Percentiles rank a stretch among this genome's conserved stretches.
Evolutionary conservation across 1,284 basidiomycete genomes (phyloP).

Genomic region (Cutaneotrichosporon cutaneum): DNA sequence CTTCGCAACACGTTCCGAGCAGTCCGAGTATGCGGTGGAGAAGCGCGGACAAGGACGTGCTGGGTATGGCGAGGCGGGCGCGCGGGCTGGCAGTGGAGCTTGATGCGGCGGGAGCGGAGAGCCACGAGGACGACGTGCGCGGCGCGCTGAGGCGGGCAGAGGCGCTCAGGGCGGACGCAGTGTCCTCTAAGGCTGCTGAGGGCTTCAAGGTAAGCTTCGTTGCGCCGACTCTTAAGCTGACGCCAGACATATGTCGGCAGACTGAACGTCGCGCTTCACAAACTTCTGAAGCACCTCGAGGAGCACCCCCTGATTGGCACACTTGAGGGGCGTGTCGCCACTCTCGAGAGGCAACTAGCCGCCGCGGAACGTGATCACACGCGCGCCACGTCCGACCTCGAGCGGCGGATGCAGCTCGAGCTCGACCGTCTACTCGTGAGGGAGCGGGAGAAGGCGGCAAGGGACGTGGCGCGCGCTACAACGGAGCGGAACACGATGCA

Average conservation of each 20-base stretch:
- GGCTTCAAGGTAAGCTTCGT: slow-evolving; percentile 35
- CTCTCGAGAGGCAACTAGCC: slow-evolving; percentile 9
- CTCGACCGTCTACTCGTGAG: slow-evolving; percentile 14
- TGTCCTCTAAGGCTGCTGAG: slow-evolving; percentile 30
- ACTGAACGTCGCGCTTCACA: slow-evolving; percentile 33
- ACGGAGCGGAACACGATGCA: slow-evolving; percentile 26
- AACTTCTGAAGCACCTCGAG: slow-evolving; percentile 24
- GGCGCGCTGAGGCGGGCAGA: slow-evolving; percentile 26
- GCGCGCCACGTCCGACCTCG: slow-evolving; percentile 20
- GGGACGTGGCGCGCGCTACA: slow-evolving; percentile 20
- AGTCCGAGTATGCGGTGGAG: background rate
- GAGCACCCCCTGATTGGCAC: slow-evolving; percentile 29
- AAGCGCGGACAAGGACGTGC: slow-evolving; percentile 28
- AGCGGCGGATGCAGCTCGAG: background rate
- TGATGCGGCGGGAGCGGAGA: slow-evolving; percentile 23
- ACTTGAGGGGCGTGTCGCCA: slow-evolving; percentile 9
- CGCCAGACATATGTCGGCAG: slow-evolving; percentile 35
- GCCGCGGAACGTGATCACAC: slow-evolving; percentile 18
- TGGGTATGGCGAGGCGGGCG: slow-evolving; percentile 38
- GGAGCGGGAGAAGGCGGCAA: slow-evolving; percentile 20
- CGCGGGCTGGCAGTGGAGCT: slow-evolving; percentile 31
- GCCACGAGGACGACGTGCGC: slow-evolving; percentile 29
- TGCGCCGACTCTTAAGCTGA: slow-evolving; percentile 7
- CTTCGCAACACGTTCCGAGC: background rate
- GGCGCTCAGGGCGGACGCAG: slow-evolving; percentile 24